Base-by-base conservation (phyloP, 345 rosid genomes). In the Eucalyptus dawsonii region DNA sequence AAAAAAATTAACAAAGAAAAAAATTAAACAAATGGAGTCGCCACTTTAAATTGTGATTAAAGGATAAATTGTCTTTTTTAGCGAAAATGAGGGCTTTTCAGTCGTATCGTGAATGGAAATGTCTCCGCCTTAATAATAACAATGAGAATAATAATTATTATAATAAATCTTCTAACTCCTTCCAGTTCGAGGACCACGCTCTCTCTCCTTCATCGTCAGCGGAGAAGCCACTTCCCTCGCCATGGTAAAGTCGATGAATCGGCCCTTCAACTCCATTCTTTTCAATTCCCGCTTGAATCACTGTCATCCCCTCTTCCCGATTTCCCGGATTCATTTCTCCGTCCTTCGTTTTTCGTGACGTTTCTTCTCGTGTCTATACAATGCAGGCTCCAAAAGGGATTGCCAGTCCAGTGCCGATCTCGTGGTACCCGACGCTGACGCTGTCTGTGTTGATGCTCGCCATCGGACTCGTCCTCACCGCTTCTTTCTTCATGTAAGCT, bases 361-460 rank as follows among this genome's bases (percentile, higher is more conserved):
- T 62, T 29, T 62, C 72, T 62, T 56, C 60, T 56, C 1, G 60
- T 19, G 11, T 54, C 2, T 54, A 22, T 56, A 9, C 60, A 56
- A 56, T 62, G 72, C 14, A 94, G 98, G 94, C 95, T 89, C 91
- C 96, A 86, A 95, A 92, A 91, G 92, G 97, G 81, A 95, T 96
- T 87, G 50, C 94, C 87, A 95, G 97, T 92, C 98, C 99, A 34
- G 94, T 97, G 81, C 96, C 97, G n/a, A 95, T 86, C 81, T 90
- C 93, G 85, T 90, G 93, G 97, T 96, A 97, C 86, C 97, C 97
- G 86, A 90, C 95, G 42, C 90, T 96, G 86, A 90, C 95, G 42
- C 90, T 96, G 42, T 90, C 99, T 4, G 89, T 95, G 80, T 87
- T 93, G 67, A 94, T 95, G 94, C 93, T 96, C 31, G 89, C 96